phyloP scores from a whole-genome alignment of 768 basidiomycete species.

The Calocybe gangraenosa region DNA sequence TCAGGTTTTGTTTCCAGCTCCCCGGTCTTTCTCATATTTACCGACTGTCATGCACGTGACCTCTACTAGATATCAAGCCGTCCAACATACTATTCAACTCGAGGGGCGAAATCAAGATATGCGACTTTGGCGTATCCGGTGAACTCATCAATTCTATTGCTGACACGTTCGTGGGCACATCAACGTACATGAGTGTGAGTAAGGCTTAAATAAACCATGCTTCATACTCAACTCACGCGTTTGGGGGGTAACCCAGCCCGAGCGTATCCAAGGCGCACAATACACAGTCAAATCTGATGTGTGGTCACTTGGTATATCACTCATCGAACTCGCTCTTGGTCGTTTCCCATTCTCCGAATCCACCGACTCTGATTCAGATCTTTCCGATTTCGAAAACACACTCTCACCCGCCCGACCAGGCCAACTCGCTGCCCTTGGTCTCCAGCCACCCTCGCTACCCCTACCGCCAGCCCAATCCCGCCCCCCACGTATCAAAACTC shows the following conservation, averaged over 20 bases:
- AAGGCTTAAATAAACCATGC: not conserved
- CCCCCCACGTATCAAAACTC: constrained; percentile 1
- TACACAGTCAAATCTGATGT: constrained; percentile 99
- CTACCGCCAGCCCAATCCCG: too few species aligned
- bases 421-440: constrained; percentile 39
- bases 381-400: constrained; percentile 78
- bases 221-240: not conserved
- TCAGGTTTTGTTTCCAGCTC: not conserved
- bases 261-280: constrained; percentile 97
- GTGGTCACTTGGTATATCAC: constrained; percentile 95
- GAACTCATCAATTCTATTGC: constrained; percentile 99
- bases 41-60: constrained; percentile 21
- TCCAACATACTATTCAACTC: constrained; percentile 97
- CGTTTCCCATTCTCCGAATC: constrained; percentile 95
- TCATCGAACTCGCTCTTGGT: constrained; percentile 95
- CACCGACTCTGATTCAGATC: constrained; percentile 69
- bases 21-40: constrained; percentile 5
- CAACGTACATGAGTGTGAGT: constrained; percentile 98
- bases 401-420: constrained; percentile 69
- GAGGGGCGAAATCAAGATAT: constrained; percentile 94
- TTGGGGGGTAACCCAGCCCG: constrained; percentile 61
- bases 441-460: constrained; percentile 32
- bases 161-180: constrained; percentile 98
- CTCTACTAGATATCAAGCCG: constrained; percentile 86
- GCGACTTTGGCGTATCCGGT: constrained; percentile 98